phyloP scores from a whole-genome alignment of 1,284 basidiomycete genomes.

The Ceratobasidium sp. region DNA sequence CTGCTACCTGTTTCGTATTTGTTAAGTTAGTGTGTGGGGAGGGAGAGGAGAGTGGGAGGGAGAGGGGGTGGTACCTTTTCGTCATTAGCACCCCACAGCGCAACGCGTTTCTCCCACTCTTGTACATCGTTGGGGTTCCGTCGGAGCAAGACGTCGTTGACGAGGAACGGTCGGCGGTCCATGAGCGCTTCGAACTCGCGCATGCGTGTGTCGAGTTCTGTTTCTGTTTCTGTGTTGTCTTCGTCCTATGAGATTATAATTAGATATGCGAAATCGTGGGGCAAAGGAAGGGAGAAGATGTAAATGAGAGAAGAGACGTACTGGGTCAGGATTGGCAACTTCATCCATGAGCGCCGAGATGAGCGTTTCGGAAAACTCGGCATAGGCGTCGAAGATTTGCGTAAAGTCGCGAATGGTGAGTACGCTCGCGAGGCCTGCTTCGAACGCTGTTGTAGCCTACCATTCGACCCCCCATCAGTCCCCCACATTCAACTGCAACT shows the following conservation, averaged over 20 bases:
- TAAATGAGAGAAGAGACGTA: not conserved
- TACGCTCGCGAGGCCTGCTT: slow-evolving; percentile 86
- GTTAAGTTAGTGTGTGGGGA: not conserved
- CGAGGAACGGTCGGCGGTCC: slow-evolving; percentile 95
- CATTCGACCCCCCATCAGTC: too few relatives aligned
- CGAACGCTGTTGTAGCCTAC: slow-evolving; percentile 86
- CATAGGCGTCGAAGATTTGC: slow-evolving; percentile 97
- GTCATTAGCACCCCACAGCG: slow-evolving; percentile 92
- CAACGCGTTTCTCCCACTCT: slow-evolving; percentile 99
- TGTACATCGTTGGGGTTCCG: slow-evolving; percentile 98
- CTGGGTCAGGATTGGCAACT: slow-evolving; percentile 73
- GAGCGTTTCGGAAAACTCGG: slow-evolving; percentile 93
- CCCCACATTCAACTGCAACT: too few relatives aligned
- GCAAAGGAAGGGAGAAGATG: too few relatives aligned
- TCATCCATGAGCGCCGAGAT: slow-evolving; percentile 94
- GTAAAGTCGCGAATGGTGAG: slow-evolving; percentile 98
- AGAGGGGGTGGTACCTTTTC: slow-evolving; percentile 73
- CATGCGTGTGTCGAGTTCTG: slow-evolving; percentile 91
- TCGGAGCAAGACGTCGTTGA: slow-evolving; percentile 95
- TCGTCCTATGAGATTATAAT: slow-evolving; percentile 65
- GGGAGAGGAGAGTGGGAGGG: not conserved
- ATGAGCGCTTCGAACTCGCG: slow-evolving; percentile 94
- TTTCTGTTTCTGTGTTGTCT: slow-evolving; percentile 85
- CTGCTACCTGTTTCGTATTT: slow-evolving; percentile 74
- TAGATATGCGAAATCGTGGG: too few relatives aligned